A percentile compares a stretch with the other conserved stretches of the same genome.
These are phyloP conservation scores for Olyra latifolia DNA, from an alignment of 176 grass and related monocot species.

Conservation along the genomic window DNA sequence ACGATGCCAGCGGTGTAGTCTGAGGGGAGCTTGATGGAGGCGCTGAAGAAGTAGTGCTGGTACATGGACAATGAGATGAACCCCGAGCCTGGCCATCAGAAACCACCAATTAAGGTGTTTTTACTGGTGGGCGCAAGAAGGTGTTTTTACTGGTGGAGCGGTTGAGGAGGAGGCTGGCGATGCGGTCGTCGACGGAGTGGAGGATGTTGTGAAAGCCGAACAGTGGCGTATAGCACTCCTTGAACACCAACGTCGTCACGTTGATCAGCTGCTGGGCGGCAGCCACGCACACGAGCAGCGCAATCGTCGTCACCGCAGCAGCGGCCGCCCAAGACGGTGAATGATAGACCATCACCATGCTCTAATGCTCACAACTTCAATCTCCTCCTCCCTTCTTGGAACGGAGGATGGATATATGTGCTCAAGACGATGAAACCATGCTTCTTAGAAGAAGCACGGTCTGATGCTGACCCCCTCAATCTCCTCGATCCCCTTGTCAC, in stretches of 20 bases:
- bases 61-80: conserved; percentile 90
- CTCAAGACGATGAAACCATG: no score
- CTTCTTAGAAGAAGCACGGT: no score
- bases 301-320: not conserved
- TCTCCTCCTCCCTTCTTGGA: no score
- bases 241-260: conserved; percentile 55
- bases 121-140: conserved; percentile 34
- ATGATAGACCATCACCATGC: no score
- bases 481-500: no score
- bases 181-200: conserved; percentile 56
- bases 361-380: no score
- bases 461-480: no score
- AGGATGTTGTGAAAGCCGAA: conserved; percentile 67
- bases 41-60: conserved; percentile 78
- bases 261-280: conserved; percentile 38
- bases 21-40: conserved; percentile 87
- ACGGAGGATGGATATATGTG: no score
- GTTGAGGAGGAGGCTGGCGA: conserved; percentile 82
- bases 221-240: conserved; percentile 55
- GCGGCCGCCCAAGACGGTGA: not conserved
- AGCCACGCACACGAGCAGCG: not conserved
- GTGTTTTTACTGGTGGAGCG: conserved; percentile 51
- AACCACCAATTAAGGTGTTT: no score
- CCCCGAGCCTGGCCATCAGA: conserved; percentile 54
- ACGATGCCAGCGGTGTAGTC: conserved; percentile 92